Conservation (phyloP, 2,329 filamentous ascomycete genomes). For the Phialophora expanda region DNA sequence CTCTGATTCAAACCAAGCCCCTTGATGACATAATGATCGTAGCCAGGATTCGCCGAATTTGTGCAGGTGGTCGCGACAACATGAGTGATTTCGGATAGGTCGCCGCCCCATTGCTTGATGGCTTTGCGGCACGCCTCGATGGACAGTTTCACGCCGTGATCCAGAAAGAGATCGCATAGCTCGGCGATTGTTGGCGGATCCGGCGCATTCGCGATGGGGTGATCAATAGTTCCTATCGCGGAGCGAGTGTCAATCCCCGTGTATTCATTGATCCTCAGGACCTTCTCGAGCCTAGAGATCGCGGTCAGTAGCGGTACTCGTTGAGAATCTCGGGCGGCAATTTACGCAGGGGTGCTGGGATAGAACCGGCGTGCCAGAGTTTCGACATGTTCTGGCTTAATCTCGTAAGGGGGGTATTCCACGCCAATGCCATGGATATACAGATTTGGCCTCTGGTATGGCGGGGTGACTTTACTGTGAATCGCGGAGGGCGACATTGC, state of each 20-base stretch:
- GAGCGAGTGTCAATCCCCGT: constrained; percentile 69
- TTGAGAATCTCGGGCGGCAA: constrained; percentile 29
- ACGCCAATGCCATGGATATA: constrained; percentile 62
- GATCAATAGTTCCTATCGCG: constrained; percentile 65
- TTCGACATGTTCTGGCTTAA: constrained; percentile 59
- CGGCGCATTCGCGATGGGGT: constrained; percentile 64
- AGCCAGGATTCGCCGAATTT: constrained; percentile 71
- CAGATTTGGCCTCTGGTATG: constrained; percentile 55
- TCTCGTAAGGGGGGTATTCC: constrained; percentile 64
- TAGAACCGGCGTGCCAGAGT: constrained; percentile 63
- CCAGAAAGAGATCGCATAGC: constrained; percentile 41
- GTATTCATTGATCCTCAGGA: constrained; percentile 66
- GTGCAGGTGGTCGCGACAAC: constrained; percentile 72
- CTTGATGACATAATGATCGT: constrained; percentile 68
- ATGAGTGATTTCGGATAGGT: constrained; percentile 61
- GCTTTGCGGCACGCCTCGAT: constrained; percentile 43
- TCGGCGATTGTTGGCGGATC: constrained; percentile 41
- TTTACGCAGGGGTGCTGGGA: constrained; percentile 64
- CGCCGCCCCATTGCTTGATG: constrained; percentile 42
- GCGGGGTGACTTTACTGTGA: constrained; percentile 39
- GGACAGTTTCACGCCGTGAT: constrained; percentile 43
- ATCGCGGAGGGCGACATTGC: constrained; percentile 41
- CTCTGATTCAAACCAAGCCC: constrained; percentile 61
- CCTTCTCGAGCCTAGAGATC: constrained; percentile 62
- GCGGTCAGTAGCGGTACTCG: constrained; percentile 1